Evolutionary conservation across 2,329 filamentous ascomycete species (phyloP), one percentile per base, ranked within the genome.

Genomic region (Didymella pinodella): DNA sequence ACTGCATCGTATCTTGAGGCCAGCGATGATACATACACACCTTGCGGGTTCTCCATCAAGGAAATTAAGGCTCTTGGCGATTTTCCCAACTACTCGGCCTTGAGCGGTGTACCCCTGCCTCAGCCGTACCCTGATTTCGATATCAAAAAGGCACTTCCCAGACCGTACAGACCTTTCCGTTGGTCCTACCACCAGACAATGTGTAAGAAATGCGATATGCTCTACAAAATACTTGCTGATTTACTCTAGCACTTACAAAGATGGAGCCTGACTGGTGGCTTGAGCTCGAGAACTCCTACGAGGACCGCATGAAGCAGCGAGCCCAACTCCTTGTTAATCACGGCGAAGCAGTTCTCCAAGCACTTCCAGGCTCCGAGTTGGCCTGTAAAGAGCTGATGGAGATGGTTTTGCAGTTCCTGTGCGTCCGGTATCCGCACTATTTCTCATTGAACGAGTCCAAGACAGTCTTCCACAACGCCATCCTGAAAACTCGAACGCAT

Each of bases 131-230:
- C 73, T 0, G 80, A 85, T 4, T 95, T 95, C 71, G 81, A 91
- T 62, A 87, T 93, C 54, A 78, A 83, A 14, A 90, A 82, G 62
- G 91, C 92, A 0, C 68, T 83, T 10, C 85, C 92, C 1, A 83
- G 92, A 57, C 92, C 92, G 0, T 96, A 93, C 72, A 83, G 92
- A 40, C 92, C 92, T 0, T 90, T 96, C 43, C 78, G 92, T 68
- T 96, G 92, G 92, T 81, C 84, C 0, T 96, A 96, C 71, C 91
- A 95, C 72, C 92, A 96, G 72, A 96, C 92, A 0, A 96, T 96
- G 92, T 91, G 91, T 94, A 84, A 67, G 88, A 82, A 6, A 1
- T 16, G 12, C 31, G 12, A 32, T 1, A 4, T 31, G 3, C 10
- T 31, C 7, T 31, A 31, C 31, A 32, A 6, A 5, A 16, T 16